These are phyloP conservation scores for Sclerotinia glacialis DNA, from an alignment of 2,329 filamentous ascomycete genomes.

Conservation along the genomic window DNA sequence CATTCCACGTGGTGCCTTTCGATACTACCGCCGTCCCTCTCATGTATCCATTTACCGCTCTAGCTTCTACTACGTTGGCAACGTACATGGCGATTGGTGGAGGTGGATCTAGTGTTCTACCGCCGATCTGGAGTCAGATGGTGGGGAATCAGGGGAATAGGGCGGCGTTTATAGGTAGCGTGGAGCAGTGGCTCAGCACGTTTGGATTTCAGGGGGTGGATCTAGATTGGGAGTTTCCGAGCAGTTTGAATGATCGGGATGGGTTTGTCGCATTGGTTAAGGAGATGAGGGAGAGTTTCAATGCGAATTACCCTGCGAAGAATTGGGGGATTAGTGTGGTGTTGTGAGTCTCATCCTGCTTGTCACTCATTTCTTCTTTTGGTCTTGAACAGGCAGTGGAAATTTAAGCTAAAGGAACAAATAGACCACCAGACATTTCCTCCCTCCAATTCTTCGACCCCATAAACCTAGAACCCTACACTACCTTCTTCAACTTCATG, in stretches of 20 bases:
- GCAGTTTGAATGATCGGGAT: slow-evolving; percentile 38
- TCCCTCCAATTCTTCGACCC: slow-evolving; percentile 40
- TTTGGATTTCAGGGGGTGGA: slow-evolving; percentile 47
- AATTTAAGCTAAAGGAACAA: no score
- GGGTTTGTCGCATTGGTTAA: slow-evolving; percentile 40
- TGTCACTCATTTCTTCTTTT: rapidly evolving
- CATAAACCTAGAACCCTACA: slow-evolving; percentile 29
- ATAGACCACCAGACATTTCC: slow-evolving; percentile 38
- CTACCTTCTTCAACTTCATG: slow-evolving; percentile 42
- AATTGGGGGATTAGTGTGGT: slow-evolving; percentile 43
- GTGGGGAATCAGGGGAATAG: slow-evolving; percentile 32
- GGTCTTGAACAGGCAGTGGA: no score
- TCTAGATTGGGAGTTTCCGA: slow-evolving; percentile 50
- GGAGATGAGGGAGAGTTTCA: slow-evolving; percentile 39
- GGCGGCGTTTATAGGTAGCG: slow-evolving; percentile 42
- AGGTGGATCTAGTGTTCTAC: slow-evolving; percentile 31
- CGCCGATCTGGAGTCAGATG: slow-evolving; percentile 38
- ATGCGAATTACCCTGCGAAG: slow-evolving; percentile 34
- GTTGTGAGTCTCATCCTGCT: slow-evolving; percentile 36
- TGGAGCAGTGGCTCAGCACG: slow-evolving; percentile 39
- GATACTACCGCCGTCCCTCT: slow-evolving; percentile 27
- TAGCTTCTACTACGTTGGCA: slow-evolving; percentile 40
- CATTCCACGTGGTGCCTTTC: slow-evolving; percentile 38
- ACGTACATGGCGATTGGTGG: slow-evolving; percentile 44
- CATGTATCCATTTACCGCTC: slow-evolving; percentile 33